Evolutionary conservation across 805 yeast genomes (phyloP), one percentile per base, ranked within the genome.

Genomic region (Candida sphagnicola): DNA sequence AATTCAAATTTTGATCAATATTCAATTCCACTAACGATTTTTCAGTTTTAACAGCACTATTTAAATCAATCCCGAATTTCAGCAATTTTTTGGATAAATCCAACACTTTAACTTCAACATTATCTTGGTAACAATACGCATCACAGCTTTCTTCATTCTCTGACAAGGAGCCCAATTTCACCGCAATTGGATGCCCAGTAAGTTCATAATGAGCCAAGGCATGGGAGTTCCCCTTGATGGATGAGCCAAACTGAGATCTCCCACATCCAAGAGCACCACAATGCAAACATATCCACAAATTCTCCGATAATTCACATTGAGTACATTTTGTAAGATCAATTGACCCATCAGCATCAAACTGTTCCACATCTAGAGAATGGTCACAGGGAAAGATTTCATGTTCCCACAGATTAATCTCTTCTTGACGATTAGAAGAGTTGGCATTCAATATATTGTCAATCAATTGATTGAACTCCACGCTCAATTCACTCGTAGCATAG

Each of bases 241-340:
- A 78, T 17, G 95, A 91, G 25, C 98, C 99, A 54, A 85, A 87
- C 60, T 93, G 99, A 23, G 81, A 80, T 47, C 99, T 70, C 4
- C 99, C 99, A 64, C 99, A 93, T 4, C 96, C 96, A 8, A 89
- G 51, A n/a, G 75, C 65, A 2, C 99, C 99, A 72, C 99, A 93
- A 35, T 76, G 75, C 33, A 93, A 62, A 65, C 99, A 93, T 13
- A 93, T 69, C 99, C 99, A 93, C 34, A 93, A 62, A 56, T 93
- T 93, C 47, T 82, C 85, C 21, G 62, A 59, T 46, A 93, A 66
- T 1, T 74, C 85, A 63, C 95, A 85, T 8, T 57, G 57, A 2
- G 49, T 45, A 57, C 95, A 85, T 35, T 73, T 53, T 0, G 67
- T 43, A 4, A 73, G 46, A 24, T 74, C 67, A 3, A 74, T 45